phyloP scores from a whole-genome alignment of 2,329 filamentous ascomycete species.

The Nemania abortiva region DNA sequence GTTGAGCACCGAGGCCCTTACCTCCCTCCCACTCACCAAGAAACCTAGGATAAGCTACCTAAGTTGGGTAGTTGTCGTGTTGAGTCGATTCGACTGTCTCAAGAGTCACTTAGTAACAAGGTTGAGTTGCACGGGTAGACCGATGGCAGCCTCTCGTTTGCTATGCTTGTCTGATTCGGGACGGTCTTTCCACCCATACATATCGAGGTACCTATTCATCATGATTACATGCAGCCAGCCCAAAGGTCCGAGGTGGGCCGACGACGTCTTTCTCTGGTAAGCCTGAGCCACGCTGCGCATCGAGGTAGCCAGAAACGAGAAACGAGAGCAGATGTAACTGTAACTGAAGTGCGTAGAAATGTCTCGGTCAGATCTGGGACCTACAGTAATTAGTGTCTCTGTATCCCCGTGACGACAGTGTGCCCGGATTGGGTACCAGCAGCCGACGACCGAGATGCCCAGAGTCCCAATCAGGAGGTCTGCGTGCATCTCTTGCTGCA shows the following conservation, averaged over 20 bases:
- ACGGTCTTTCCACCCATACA: constrained; percentile 14
- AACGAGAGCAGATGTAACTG: constrained; percentile 31
- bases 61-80: background rate
- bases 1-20: background rate
- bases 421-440: constrained; percentile 38
- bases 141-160: constrained; percentile 26
- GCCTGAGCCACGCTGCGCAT: constrained; percentile 37
- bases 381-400: constrained; percentile 45
- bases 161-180: constrained; percentile 14
- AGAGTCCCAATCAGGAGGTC: constrained; percentile 35
- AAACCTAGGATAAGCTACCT: background rate
- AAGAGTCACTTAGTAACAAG: too few species aligned
- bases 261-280: constrained; percentile 22
- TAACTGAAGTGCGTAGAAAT: constrained; percentile 40
- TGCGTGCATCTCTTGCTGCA: constrained; percentile 32
- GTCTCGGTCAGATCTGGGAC: constrained; percentile 52
- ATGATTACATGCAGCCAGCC: constrained; percentile 29
- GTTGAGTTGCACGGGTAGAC: constrained; percentile 27
- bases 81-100: background rate
- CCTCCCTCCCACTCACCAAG: background rate
- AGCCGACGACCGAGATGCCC: constrained; percentile 30
- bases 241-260: constrained; percentile 1
- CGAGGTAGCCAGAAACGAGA: constrained; percentile 17
- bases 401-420: constrained; percentile 31
- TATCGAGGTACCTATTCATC: background rate